A percentile compares a stretch with the other conserved stretches of the same genome.
Conservation (phyloP, 1,284 basidiomycete species). For the Peniophora sp. region DNA sequence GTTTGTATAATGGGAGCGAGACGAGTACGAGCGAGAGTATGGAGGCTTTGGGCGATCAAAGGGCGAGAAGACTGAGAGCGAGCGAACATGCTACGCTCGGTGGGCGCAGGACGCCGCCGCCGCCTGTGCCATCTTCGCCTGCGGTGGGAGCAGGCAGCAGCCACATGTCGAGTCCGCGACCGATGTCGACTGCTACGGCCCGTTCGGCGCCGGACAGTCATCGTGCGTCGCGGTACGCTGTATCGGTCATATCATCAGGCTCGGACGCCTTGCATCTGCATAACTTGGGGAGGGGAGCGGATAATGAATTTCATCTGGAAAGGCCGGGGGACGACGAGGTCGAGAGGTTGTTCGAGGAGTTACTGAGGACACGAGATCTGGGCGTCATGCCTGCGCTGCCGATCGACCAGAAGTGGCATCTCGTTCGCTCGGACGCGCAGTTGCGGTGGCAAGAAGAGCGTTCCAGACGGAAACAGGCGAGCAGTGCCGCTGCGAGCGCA, state of each 20-base stretch:
- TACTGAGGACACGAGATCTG: conserved; percentile 63
- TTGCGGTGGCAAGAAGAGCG: conserved; percentile 73
- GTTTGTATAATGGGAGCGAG: conserved; percentile 24
- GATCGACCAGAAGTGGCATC: conserved; percentile 88
- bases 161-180: conserved; percentile 33
- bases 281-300: conserved; percentile 34
- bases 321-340: conserved; percentile 73
- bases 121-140: not conserved
- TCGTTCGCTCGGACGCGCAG: conserved; percentile 82
- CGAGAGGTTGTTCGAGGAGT: conserved; percentile 69
- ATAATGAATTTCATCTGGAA: conserved; percentile 65
- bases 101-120: conserved; percentile 11
- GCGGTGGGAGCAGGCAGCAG: conserved; percentile 10
- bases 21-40: conserved; percentile 49
- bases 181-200: conserved; percentile 43
- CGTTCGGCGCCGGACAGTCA: conserved; percentile 57
- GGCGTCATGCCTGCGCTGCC: conserved; percentile 51
- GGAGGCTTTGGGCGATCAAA: conserved; percentile 13
- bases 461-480: conserved; percentile 46
- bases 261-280: conserved; percentile 41
- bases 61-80: conserved; percentile 34
- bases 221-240: conserved; percentile 52
- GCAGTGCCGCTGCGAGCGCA: conserved; percentile 27
- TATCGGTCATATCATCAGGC: conserved; percentile 41
- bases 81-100: conserved; percentile 41